These are phyloP conservation scores for Trichomonascus vanleenenianus DNA, from an alignment of 805 yeast species.

Conservation along the genomic window DNA sequence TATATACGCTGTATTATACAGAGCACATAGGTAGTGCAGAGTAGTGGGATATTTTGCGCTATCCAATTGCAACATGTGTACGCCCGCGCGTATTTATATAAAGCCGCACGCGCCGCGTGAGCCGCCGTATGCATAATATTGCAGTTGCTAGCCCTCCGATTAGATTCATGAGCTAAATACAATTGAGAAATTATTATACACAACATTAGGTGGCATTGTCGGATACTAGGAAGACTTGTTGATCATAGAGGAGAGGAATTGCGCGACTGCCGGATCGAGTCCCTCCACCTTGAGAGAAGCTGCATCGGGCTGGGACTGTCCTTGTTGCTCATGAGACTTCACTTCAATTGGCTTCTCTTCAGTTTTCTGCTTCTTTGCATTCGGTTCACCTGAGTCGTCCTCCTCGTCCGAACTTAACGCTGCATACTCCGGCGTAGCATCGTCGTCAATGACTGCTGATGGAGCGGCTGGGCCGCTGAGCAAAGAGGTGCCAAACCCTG, in stretches of 20 bases:
- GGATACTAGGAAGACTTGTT: slow-evolving; percentile 26
- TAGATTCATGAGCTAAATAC: no score
- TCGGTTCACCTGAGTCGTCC: slow-evolving; percentile 29
- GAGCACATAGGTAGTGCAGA: no score
- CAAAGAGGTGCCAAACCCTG: slow-evolving; percentile 11
- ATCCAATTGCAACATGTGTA: no score
- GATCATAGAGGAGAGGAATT: slow-evolving; percentile 42
- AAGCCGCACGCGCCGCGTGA: no score
- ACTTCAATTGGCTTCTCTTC: no score
- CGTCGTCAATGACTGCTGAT: slow-evolving; percentile 7
- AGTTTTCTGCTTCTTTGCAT: slow-evolving; percentile 23
- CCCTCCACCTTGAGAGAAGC: slow-evolving; percentile 38
- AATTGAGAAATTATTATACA: no score
- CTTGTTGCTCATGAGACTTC: slow-evolving; percentile 1
- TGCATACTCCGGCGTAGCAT: slow-evolving; percentile 18
- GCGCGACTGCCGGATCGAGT: slow-evolving; percentile 42
- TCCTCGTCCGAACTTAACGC: slow-evolving; percentile 37
- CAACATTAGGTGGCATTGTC: no score
- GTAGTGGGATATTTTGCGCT: no score
- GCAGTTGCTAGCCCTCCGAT: no score
- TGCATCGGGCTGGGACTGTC: not conserved
- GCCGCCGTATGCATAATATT: no score
- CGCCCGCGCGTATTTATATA: no score
- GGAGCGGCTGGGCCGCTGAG: slow-evolving; percentile 17
- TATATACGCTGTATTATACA: no score